A percentile compares a stretch with the other conserved stretches of the same genome.
Evolutionary conservation across 2,329 filamentous ascomycete species (phyloP).

Genomic region (Lasiodiplodia hormozganensis): DNA sequence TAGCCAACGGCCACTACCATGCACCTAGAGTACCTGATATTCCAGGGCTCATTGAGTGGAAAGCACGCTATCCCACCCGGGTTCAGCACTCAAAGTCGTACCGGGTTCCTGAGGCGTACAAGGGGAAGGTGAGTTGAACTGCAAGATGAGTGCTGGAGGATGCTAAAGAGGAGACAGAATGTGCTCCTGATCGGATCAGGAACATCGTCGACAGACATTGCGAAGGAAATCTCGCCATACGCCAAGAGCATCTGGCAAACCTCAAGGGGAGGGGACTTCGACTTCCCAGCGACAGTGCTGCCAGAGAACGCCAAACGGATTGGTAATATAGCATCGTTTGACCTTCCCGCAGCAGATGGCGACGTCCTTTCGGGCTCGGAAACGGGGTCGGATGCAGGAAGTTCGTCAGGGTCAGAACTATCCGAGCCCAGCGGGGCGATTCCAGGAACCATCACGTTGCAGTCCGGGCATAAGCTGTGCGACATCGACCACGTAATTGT

Average conservation of each 20-base stretch:
- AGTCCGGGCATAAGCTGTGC: conserved; percentile 59
- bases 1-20: conserved; percentile 64
- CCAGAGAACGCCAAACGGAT: conserved; percentile 62
- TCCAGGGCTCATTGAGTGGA: conserved; percentile 55
- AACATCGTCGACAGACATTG: conserved; percentile 63
- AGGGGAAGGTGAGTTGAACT: conserved; percentile 58
- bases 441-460: conserved; percentile 60
- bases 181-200: conserved; percentile 64
- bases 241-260: conserved; percentile 60
- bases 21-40: conserved; percentile 58
- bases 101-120: conserved; percentile 53
- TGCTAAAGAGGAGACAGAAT: conserved; percentile 47
- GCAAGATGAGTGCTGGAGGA: conserved; percentile 33
- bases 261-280: conserved; percentile 66
- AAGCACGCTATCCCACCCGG: conserved; percentile 52
- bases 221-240: conserved; percentile 56
- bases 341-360: conserved; percentile 32
- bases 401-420: conserved; percentile 3
- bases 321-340: conserved; percentile 58
- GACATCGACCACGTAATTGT: conserved; percentile 69
- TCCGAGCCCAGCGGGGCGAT: conserved; percentile 45
- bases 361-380: not conserved
- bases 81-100: conserved; percentile 62
- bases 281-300: conserved; percentile 61
- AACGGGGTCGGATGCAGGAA: conserved; percentile 12